phyloP scores from a whole-genome alignment of 2,329 filamentous ascomycete genomes.

The Aureobasidium musti region DNA sequence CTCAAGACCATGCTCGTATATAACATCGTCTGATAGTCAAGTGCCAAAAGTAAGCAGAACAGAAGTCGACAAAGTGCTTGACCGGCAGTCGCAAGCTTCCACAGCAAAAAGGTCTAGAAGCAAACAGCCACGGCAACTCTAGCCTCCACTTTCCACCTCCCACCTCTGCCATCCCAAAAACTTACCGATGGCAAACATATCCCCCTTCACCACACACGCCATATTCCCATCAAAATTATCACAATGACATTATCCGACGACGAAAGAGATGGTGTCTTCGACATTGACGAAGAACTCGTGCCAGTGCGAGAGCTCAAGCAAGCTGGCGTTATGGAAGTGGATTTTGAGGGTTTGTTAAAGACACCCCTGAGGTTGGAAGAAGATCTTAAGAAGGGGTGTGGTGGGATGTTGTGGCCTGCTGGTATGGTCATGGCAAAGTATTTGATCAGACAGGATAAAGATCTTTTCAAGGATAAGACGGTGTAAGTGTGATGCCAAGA shows the following conservation, averaged over 20 bases:
- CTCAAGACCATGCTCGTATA: not conserved
- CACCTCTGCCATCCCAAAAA: not conserved
- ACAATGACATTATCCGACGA: constrained; percentile 24
- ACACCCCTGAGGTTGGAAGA: constrained; percentile 75
- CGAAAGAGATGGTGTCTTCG: constrained; percentile 12
- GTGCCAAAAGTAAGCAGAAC: not conserved
- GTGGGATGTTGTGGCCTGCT: constrained; percentile 91
- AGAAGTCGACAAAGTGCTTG: not conserved
- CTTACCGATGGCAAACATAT: constrained; percentile 8
- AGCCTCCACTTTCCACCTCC: constrained; percentile 7
- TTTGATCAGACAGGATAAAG: constrained; percentile 71
- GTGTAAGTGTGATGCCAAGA: constrained; percentile 62
- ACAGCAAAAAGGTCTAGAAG: constrained; percentile 1
- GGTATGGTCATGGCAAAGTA: constrained; percentile 87
- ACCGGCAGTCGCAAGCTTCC: not conserved
- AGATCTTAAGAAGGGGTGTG: constrained; percentile 84
- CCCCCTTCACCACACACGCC: not conserved
- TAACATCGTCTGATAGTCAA: too few species aligned
- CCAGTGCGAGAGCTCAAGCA: constrained; percentile 55
- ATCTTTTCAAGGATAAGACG: constrained; percentile 64
- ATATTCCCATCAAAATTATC: not conserved
- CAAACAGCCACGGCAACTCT: not conserved
- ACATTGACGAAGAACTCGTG: constrained; percentile 58
- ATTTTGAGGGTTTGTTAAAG: constrained; percentile 72
- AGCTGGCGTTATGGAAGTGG: constrained; percentile 54